Percentiles rank a stretch among this genome's conserved stretches.
These are phyloP conservation scores for Hypoxylon subgilvum DNA, from an alignment of 495 filamentous ascomycete genomes.

Conservation along the genomic window DNA sequence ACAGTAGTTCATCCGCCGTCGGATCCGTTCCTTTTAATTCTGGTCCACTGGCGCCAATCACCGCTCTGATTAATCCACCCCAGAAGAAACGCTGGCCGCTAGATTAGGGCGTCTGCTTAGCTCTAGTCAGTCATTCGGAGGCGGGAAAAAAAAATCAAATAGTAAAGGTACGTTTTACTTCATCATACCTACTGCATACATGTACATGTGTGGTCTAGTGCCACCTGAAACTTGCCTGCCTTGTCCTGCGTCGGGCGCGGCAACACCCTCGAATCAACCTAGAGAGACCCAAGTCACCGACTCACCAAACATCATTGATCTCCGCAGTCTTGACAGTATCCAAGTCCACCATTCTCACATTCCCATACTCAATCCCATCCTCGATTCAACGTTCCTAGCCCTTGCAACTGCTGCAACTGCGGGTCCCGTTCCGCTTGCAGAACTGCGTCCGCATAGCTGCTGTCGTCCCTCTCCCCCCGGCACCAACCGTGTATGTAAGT, in stretches of 20 bases:
- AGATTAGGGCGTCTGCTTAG: constrained; percentile 17
- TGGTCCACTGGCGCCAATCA: constrained; percentile 36
- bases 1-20: constrained; percentile 39
- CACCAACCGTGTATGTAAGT: constrained; percentile 14
- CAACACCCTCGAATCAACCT: constrained; percentile 33
- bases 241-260: constrained; percentile 21
- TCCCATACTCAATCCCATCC: constrained; percentile 1
- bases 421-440: constrained; percentile 35
- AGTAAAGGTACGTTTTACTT: constrained; percentile 28
- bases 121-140: constrained; percentile 29
- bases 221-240: constrained; percentile 28
- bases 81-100: constrained; percentile 37
- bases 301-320: constrained; percentile 11
- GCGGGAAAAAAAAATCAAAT: constrained; percentile 1
- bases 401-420: constrained; percentile 26
- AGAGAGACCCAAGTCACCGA: constrained; percentile 20
- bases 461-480: constrained; percentile 25
- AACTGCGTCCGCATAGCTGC: constrained; percentile 24
- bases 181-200: background rate
- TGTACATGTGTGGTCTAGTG: constrained; percentile 11
- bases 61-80: constrained; percentile 29
- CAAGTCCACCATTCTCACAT: background rate
- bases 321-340: background rate
- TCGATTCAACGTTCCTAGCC: background rate
- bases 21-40: constrained; percentile 34